A percentile compares a stretch with the other conserved stretches of the same genome.
phyloP scores from a whole-genome alignment of 2,329 filamentous ascomycete species.

The Fusarium tjaetaba region DNA sequence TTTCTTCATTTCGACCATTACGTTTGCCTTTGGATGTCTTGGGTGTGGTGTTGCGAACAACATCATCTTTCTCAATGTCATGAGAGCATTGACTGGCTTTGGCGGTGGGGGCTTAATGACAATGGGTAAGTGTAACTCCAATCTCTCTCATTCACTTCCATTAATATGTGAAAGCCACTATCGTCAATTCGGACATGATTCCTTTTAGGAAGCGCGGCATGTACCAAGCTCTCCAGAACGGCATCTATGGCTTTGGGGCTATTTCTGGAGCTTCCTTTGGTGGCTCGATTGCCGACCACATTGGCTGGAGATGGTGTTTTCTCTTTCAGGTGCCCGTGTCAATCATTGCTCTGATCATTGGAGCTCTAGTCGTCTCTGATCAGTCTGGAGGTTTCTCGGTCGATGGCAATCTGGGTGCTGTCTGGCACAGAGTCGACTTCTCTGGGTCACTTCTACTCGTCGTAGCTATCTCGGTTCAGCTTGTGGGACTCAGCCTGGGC shows the following conservation, averaged over 20 bases:
- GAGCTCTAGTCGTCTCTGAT: constrained; percentile 62
- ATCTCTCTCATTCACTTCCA: neutral
- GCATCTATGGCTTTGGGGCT: constrained; percentile 69
- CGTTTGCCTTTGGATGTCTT: constrained; percentile 70
- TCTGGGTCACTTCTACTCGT: constrained; percentile 66
- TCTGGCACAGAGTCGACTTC: constrained; percentile 68
- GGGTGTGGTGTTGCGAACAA: constrained; percentile 71
- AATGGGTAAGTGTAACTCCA: constrained; percentile 62
- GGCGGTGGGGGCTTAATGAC: constrained; percentile 76
- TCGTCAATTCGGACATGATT: constrained; percentile 73
- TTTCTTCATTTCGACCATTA: constrained; percentile 71
- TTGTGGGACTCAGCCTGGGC: constrained; percentile 64
- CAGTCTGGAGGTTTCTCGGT: constrained; percentile 47
- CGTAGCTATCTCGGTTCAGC: constrained; percentile 65
- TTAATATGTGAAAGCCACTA: constrained; percentile 49
- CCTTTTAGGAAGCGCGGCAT: constrained; percentile 64
- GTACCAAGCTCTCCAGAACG: constrained; percentile 71
- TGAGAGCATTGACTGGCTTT: constrained; percentile 74
- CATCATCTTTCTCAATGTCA: constrained; percentile 69
- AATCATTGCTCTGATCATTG: constrained; percentile 62
- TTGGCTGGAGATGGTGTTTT: constrained; percentile 77
- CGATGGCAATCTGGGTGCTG: constrained; percentile 47
- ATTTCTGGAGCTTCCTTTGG: constrained; percentile 72
- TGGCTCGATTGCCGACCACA: constrained; percentile 69
- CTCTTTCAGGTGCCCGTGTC: constrained; percentile 70